Evolutionary conservation across 106 monocot genomes (phyloP), one percentile per base, ranked within the genome.

Genomic region (Platanthera guangdongensis): DNA sequence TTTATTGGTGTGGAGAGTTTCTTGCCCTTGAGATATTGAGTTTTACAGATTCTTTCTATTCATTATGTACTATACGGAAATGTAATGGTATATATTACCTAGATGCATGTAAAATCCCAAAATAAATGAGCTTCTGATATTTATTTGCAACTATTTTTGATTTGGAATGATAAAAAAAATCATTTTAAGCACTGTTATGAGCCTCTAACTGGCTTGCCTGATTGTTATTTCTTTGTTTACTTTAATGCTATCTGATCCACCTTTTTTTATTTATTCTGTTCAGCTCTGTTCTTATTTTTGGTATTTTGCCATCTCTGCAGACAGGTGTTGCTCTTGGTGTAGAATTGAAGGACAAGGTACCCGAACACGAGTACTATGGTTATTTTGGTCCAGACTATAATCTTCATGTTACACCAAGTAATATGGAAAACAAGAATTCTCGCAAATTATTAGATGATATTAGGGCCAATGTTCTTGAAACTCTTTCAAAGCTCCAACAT

Each of bases 341-440:
- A 48, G 71, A 71, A 71, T 8, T 71, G 25, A 22, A 74, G 52
- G 74, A 74, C 9, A 80, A 65, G 76, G 57, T 79, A 51, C 79
- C 79, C 72, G 71, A 83, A 16, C 74, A 83, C 63, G 83, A 83
- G 46, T 79, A 80, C 57, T 83, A 50, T 46, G 83, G 71, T 22
- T 83, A 83, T 68, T 83, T 83, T 75, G 83, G 83, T 50, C 83
- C 83, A 71, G 79, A 72, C 18, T 79, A 72, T 60, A 79, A 15
- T 47, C 53, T 79, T 59, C 72, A 79, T 73, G 79, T 83, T 50
- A 78, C 79, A 45, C 78, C 83, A 39, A 83, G 83, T 75, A 83
- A 83, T 52, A 83, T 83, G 83, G 83, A 79, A 60, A 83, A 83
- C 46, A 83, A 79, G 50, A 83, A 83, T 75, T 70, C 83, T 13